Evolutionary conservation across 176 grass and related monocot species (phyloP), one percentile per base, ranked within the genome.

Genomic region (Bonia amplexicaulis): DNA sequence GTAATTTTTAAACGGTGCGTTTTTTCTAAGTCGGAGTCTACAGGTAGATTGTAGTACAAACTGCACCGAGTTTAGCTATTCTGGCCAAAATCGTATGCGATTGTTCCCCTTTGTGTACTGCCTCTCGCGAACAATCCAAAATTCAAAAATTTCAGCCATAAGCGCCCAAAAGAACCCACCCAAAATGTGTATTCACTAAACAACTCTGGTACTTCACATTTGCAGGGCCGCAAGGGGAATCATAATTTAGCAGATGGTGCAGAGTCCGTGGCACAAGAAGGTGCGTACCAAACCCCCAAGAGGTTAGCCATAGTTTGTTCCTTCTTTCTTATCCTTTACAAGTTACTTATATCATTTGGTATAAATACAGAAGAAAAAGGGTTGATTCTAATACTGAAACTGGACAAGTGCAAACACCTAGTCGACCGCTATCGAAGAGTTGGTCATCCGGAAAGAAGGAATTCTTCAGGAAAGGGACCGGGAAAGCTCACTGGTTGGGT

Each of bases 161-260:
- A 31, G 29, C 29, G 29, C 1, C 29, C 29, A 31, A 31, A 31
- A 31, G 29, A 31, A 31, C 29, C 29, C 29, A 31, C 29, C 29
- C 29, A 31, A 31, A 66, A 13, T 17, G 31, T 64, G 10, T 52
- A 48, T 44, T 33, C 0, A n/a, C 53, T 16, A 9, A 48, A 48
- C 45, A 77, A 37, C 33, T 80, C 22, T 88, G 48, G 8, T 49
- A 42, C 31, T 63, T 63, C 2, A 60, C 58, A 75, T 80, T 82
- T 86, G 54, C 89, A 94, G 92, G 84, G 89, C 29, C 92, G 84
- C 35, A 88, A 85, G 46, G 88, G 87, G 23, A 94, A 85, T 53
- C 83, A 82, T 64, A 87, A 76, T 42, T 10, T 48, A 69, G 54
- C 64, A 35, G 66, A 78, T 45, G 54, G 65, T 85, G 46, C 13